Evolutionary conservation across 306 rosid genomes (phyloP).

Genomic region (Dalbergia oliveri): DNA sequence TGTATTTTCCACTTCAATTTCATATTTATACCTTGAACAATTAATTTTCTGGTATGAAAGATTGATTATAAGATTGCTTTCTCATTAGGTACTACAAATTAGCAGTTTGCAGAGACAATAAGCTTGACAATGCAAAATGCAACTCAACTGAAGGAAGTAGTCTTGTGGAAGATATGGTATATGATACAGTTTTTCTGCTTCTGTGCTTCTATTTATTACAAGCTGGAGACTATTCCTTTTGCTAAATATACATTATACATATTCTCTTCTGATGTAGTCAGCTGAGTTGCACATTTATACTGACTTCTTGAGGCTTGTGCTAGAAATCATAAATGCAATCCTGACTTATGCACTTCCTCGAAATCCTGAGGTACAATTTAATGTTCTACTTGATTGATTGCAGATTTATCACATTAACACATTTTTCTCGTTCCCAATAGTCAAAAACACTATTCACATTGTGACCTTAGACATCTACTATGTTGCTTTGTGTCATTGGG

Average conservation of each 20-base stretch:
- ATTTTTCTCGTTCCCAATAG: constrained; percentile 33
- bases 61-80: constrained; percentile 38
- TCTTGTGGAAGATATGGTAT: constrained; percentile 82
- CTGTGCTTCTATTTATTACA: constrained; percentile 2
- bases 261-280: constrained; percentile 66
- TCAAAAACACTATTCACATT: constrained; percentile 7
- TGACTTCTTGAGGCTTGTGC: constrained; percentile 97
- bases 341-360: constrained; percentile 95
- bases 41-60: constrained; percentile 31
- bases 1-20: constrained; percentile 30
- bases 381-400: constrained; percentile 37
- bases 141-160: constrained; percentile 68
- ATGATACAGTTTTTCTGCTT: constrained; percentile 2
- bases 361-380: constrained; percentile 89
- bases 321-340: constrained; percentile 95
- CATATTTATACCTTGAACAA: constrained; percentile 4
- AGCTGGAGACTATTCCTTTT: constrained; percentile 16
- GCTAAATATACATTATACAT: constrained; percentile 40
- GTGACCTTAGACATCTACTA: neutral
- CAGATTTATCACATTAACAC: constrained; percentile 13
- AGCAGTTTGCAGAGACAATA: constrained; percentile 75
- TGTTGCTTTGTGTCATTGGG: constrained; percentile 27
- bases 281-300: constrained; percentile 94
- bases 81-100: constrained; percentile 84
- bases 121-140: constrained; percentile 61